Percentiles rank a stretch among this genome's conserved stretches.
Evolutionary conservation across 371 early-diverging fungal genomes (phyloP).

Genomic region (Mucor lusitanicus): DNA sequence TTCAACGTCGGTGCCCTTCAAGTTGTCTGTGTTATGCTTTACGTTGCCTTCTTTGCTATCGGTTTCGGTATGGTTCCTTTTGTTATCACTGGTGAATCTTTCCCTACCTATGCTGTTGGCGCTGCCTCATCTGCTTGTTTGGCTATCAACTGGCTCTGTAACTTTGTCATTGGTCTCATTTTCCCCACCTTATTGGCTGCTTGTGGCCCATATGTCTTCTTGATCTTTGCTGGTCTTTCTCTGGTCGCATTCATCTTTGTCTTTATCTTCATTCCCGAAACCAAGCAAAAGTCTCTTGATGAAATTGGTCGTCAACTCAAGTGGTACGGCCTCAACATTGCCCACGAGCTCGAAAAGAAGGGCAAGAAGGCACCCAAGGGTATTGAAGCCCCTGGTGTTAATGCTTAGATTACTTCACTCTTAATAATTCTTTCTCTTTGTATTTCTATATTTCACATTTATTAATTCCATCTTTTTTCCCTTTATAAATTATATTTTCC

Average conservation of each 20-base stretch:
- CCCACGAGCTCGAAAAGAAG: conserved; percentile 18
- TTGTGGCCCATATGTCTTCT: conserved; percentile 69
- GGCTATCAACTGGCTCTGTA: conserved; percentile 71
- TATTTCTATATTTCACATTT: neutral
- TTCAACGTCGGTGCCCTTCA: conserved; percentile 56
- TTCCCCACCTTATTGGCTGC: conserved; percentile 64
- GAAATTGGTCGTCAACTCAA: conserved; percentile 53
- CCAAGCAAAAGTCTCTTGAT: conserved; percentile 72
- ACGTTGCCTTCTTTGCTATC: conserved; percentile 80
- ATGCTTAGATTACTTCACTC: conserved; percentile 20
- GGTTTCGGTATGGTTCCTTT: conserved; percentile 87
- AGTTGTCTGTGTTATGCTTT: conserved; percentile 72
- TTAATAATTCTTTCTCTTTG: neutral
- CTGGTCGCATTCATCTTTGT: conserved; percentile 58
- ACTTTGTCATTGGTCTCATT: conserved; percentile 66
- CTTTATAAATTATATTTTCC: neutral
- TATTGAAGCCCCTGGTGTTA: conserved; percentile 36
- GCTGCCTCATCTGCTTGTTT: conserved; percentile 66
- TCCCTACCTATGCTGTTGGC: conserved; percentile 72
- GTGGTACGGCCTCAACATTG: conserved; percentile 40
- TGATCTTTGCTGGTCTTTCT: conserved; percentile 67
- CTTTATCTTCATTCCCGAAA: conserved; percentile 77
- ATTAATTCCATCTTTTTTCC: neutral
- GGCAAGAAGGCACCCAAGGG: conserved; percentile 43
- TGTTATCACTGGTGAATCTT: conserved; percentile 65